Conservation (phyloP, 1,284 basidiomycete genomes). For the Leccinum griseonigrum region DNA sequence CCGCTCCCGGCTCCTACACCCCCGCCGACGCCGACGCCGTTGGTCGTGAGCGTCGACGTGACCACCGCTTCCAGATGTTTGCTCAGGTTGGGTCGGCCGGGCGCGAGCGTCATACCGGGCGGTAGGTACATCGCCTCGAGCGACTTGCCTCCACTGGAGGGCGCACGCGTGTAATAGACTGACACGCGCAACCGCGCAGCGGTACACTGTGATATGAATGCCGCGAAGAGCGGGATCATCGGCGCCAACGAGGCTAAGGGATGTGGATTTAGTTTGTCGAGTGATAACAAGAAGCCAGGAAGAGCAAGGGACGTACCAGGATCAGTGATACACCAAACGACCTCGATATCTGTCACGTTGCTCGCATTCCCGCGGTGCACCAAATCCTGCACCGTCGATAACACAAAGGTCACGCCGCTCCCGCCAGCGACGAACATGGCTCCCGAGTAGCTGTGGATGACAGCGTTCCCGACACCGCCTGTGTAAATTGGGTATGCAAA, state of each 20-base stretch:
- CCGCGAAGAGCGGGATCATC: slow-evolving; percentile 53
- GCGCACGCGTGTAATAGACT: slow-evolving; percentile 66
- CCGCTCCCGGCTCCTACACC: slow-evolving; percentile 16
- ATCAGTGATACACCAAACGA: slow-evolving; percentile 69
- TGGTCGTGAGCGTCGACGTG: slow-evolving; percentile 36
- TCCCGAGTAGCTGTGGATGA: slow-evolving; percentile 63
- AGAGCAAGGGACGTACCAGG: slow-evolving; percentile 38
- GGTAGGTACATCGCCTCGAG: slow-evolving; percentile 40
- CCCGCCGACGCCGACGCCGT: slow-evolving; percentile 21
- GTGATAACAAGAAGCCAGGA: background rate
- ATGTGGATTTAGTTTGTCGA: background rate
- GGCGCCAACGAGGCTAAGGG: slow-evolving; percentile 48
- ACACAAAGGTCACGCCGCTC: slow-evolving; percentile 69
- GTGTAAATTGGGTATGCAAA: background rate
- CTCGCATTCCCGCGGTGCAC: slow-evolving; percentile 47
- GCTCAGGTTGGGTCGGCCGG: slow-evolving; percentile 51
- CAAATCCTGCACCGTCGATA: slow-evolving; percentile 64
- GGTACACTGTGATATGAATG: slow-evolving; percentile 49
- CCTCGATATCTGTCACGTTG: slow-evolving; percentile 56
- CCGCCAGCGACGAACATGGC: slow-evolving; percentile 70
- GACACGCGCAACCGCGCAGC: slow-evolving; percentile 50
- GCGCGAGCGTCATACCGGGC: slow-evolving; percentile 43
- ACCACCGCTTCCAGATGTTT: slow-evolving; percentile 50
- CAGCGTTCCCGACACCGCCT: slow-evolving; percentile 37
- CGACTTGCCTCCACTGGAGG: slow-evolving; percentile 15